Evolutionary conservation across 495 filamentous ascomycete genomes (phyloP), one percentile per base, ranked within the genome.

Genomic region (Cercophora scortea): DNA sequence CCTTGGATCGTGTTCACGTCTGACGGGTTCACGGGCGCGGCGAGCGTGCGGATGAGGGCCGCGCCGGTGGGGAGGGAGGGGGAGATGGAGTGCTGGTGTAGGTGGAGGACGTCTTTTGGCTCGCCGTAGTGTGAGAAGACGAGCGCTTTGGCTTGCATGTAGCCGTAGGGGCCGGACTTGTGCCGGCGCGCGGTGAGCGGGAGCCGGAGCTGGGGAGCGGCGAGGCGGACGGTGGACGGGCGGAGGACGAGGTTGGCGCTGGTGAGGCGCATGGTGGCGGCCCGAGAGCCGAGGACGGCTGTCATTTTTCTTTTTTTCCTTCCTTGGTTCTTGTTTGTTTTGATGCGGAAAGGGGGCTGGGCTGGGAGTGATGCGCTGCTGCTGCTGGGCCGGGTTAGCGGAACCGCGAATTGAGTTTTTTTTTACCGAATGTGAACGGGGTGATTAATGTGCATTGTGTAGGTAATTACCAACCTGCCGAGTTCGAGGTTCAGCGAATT

Each of bases 1-100:
- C 94, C 93, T 73, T 98, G 91, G 65, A 97, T 73, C 41, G 74
- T 78, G 75, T 97, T 98, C 56, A 99, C 87, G 75, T 99, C 93
- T 53, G 93, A 90, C 19, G 93, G 93, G 78, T 99, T 99, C 62
- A 97, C 85, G 45, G 93, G 90, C 1, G 89, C 82, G 44, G 90
- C 85, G 61, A 97, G 86, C 57, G 94, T 62, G 56, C 77, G 77
- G 25, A 80, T 60, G 51, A 81, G 71, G 25, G 75, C 81, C 49
- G 89, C 84, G 19, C 83, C 80, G 49, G 85, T 75, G 56, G 95
- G 87, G 55, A 96, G 76, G 32, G 80, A 74, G 8, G 89, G 84
- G 0, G 87, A 84, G 67, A 93, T 86, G 49, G 88, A 90, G 73
- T 92, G 82, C 4, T 77, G 85, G 76, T 95, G 89, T 6, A 95